Conservation (phyloP, 805 yeast species). For the Candida odintsovae region DNA sequence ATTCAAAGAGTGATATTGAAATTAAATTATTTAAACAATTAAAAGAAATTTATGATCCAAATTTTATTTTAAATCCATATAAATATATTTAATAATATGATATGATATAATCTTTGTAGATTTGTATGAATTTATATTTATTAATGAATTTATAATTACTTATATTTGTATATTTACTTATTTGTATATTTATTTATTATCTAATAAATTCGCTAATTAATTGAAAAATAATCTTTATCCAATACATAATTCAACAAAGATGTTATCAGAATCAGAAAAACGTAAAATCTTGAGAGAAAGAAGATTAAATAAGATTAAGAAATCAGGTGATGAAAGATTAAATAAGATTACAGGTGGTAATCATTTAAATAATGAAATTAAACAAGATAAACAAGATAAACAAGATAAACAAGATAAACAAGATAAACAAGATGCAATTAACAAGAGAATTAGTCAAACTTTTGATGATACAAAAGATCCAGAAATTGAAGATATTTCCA, state of each 20-base stretch:
- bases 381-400: not conserved
- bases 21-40: slow-evolving; percentile 67
- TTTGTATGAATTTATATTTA: no score
- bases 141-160: no score
- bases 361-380: slow-evolving; percentile 1
- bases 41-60: slow-evolving; percentile 84
- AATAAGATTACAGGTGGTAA: slow-evolving; percentile 22
- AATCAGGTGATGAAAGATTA: slow-evolving; percentile 15
- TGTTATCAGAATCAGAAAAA: slow-evolving; percentile 20
- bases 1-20: slow-evolving; percentile 71
- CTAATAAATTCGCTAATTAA: no score
- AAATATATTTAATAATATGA: slow-evolving; percentile 50
- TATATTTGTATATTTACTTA: no score
- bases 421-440: not conserved
- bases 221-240: not conserved
- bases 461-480: slow-evolving; percentile 7
- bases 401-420: not conserved
- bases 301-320: slow-evolving; percentile 22
- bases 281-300: slow-evolving; percentile 22
- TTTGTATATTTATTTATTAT: no score
- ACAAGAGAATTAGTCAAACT: slow-evolving; percentile 13
- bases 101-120: no score
- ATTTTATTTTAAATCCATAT: slow-evolving; percentile 89
- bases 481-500: slow-evolving; percentile 11
- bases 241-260: no score